Evolutionary conservation across 495 filamentous ascomycete species (phyloP), one percentile per base, ranked within the genome.

Genomic region (Xylaria nigripes): DNA sequence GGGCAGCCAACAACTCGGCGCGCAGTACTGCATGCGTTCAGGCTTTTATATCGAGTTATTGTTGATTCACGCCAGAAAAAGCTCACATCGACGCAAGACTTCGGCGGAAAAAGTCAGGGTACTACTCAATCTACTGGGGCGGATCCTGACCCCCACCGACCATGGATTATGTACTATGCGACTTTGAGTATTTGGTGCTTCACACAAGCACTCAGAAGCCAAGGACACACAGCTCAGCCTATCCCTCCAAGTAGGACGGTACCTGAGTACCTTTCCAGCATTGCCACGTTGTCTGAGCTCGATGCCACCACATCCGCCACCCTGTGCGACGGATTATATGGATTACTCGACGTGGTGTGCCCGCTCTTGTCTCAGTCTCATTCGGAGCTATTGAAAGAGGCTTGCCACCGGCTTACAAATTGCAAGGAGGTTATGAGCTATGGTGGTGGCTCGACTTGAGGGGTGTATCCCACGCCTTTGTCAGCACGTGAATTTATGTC

Each of bases 101-200:
- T 43, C 60, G 60, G 21, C 64, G 72, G 47, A 61, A 69, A 19
- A 19, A 58, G 15, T 52, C 43, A 63, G 48, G 61, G 60, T 30
- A 40, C 22, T 2, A 65, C 61, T 21, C 66, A 61, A 22, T 87
- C 83, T 0, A 90, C 90, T 5, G 82, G 88, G 7, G 86, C 89
- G 54, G 93, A 98, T 63, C 84, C 83, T 43, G 81, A 96, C 40
- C 83, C 95, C 19, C 93, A 97, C 62, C 82, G 93, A 23, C 90
- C 93, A 1, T 98, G 93, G 93, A 88, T 97, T 32, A 81, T 98
- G 68, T 98, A 96, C 67, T 93, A 92, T 51, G 88, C 93, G 0
- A 84, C 86, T 1, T 72, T 97, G 54, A 87, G 91, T 45, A 89
- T 96, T 24, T 98, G 91, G 91, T 89, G 80, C 18, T 98, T 93